Evolutionary conservation across 768 basidiomycete species (phyloP), one percentile per base, ranked within the genome.

Genomic region (Lactarius evosmus): DNA sequence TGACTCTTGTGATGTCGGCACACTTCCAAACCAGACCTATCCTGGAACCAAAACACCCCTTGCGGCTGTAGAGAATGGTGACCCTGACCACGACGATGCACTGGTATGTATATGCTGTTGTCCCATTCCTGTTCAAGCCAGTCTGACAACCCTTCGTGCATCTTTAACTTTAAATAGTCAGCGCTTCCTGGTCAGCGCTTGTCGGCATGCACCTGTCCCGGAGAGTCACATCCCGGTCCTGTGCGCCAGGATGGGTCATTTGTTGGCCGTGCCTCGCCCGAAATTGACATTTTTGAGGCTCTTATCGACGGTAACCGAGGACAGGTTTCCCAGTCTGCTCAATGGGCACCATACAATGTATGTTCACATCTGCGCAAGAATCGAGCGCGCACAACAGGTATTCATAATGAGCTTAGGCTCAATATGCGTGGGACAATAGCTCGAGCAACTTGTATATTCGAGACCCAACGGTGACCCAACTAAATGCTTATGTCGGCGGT

Each of bases 231-330:
- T 74, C 95, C 95, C 4, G 95, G 95, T 9, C 95, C 95, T 27
- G 74, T 84, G 54, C 86, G 87, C 63, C 63, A 76, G 0, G 90
- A 96, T 67, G 93, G 93, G 33, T 80, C 86, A 2, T 95, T 68
- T 59, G 75, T 90, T 2, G 95, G 93, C 1, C 79, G 95, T 25
- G 75, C 88, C 3, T 91, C 94, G 5, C 94, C 94, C 1, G 93
- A 96, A 74, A 95, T 95, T 56, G 95, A 96, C 73, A 73, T 96
- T 52, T 87, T 96, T 62, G 95, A 95, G 76, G 93, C 93, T 7
- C 86, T 89, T 75, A 82, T 82, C 68, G 82, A 75, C 66, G 76
- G 72, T 41, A 73, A 69, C 12, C 80, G 72, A 6, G 83, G 80
- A 14, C 79, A 85, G 64, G 92, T 95, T 19, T 93, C 91, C 14